phyloP scores from a whole-genome alignment of 495 filamentous ascomycete species.

The Aspergillus egyptiacus region DNA sequence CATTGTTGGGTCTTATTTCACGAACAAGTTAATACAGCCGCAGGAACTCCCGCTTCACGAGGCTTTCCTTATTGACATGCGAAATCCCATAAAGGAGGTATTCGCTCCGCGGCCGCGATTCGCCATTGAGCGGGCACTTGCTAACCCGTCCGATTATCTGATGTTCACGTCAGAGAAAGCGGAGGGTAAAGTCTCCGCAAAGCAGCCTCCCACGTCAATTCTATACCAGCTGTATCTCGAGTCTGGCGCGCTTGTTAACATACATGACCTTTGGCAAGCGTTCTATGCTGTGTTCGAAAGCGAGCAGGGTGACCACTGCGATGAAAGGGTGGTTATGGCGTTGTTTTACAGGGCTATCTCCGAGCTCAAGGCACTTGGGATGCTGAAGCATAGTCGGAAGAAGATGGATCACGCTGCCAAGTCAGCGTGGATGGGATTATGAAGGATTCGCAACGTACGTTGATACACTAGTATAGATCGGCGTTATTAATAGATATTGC shows the following conservation, averaged over 20 bases:
- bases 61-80: slow-evolving; percentile 76
- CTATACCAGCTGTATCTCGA: slow-evolving; percentile 90
- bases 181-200: slow-evolving; percentile 43
- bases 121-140: slow-evolving; percentile 75
- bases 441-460: slow-evolving; percentile 9
- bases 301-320: slow-evolving; percentile 47
- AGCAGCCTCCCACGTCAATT: slow-evolving; percentile 72
- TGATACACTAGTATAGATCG: neutral
- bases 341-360: slow-evolving; percentile 79
- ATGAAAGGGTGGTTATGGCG: slow-evolving; percentile 51
- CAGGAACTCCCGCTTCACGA: slow-evolving; percentile 68
- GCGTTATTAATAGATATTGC: slow-evolving; percentile 1
- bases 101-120: slow-evolving; percentile 75
- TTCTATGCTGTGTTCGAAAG: slow-evolving; percentile 71
- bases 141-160: slow-evolving; percentile 79
- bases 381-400: slow-evolving; percentile 84
- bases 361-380: slow-evolving; percentile 76
- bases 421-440: slow-evolving; percentile 63
- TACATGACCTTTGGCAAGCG: slow-evolving; percentile 82
- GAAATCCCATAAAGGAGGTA: slow-evolving; percentile 69
- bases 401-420: slow-evolving; percentile 89
- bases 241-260: slow-evolving; percentile 81
- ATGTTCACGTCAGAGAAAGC: slow-evolving; percentile 49
- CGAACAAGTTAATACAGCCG: slow-evolving; percentile 47
- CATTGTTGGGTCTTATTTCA: slow-evolving; percentile 51